Percentiles rank a stretch among this genome's conserved stretches.
phyloP scores from a whole-genome alignment of 2,329 filamentous ascomycete genomes.

The Penicillium sp. region DNA sequence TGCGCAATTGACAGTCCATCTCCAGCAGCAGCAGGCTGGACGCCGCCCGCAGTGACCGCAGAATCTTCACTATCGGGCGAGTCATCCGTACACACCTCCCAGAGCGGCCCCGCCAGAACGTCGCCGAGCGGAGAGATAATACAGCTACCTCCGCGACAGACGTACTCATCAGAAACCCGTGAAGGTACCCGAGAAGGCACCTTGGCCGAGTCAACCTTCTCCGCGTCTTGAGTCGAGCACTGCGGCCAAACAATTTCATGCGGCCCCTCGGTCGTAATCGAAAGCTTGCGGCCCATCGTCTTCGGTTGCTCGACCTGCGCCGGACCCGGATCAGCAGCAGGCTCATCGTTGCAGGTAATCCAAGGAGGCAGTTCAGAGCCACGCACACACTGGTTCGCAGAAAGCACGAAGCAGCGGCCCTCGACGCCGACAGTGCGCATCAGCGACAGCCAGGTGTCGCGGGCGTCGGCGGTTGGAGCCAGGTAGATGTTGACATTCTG shows the following conservation, averaged over 20 bases:
- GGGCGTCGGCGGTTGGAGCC: conserved; percentile 80
- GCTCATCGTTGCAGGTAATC: conserved; percentile 42
- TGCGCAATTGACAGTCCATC: conserved; percentile 64
- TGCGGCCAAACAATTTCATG: conserved; percentile 50
- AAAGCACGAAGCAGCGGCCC: conserved; percentile 79
- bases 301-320: neutral
- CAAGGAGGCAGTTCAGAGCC: conserved; percentile 56
- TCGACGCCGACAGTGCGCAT: conserved; percentile 80
- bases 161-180: conserved; percentile 40
- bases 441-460: conserved; percentile 75
- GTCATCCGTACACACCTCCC: conserved; percentile 57
- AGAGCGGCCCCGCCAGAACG: conserved; percentile 74
- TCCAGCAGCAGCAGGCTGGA: conserved; percentile 11
- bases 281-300: conserved; percentile 14
- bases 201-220: neutral
- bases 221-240: neutral
- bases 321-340: neutral
- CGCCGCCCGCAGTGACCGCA: neutral
- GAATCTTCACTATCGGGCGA: conserved; percentile 25
- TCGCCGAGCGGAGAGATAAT: conserved; percentile 77
- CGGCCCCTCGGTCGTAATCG: conserved; percentile 41
- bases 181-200: neutral
- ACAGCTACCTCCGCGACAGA: conserved; percentile 76
- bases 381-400: conserved; percentile 76
- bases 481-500: conserved; percentile 92